phyloP scores from a whole-genome alignment of 306 rosid genomes.

The Acacia crassicarpa region DNA sequence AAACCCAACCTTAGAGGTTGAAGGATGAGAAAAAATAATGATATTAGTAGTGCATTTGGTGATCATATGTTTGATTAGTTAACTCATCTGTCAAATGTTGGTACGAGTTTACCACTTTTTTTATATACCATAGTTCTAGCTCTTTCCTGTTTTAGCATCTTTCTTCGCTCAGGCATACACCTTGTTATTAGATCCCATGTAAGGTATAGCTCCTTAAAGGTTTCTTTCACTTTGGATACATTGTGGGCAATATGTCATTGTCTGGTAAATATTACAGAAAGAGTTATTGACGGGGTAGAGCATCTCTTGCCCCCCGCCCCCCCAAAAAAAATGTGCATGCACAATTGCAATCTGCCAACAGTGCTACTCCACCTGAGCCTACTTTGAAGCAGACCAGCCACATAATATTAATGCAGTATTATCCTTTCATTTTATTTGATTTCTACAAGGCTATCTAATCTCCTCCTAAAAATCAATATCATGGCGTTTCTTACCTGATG shows the following conservation, averaged over 20 bases:
- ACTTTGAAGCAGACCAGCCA: background rate
- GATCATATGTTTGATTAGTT: background rate
- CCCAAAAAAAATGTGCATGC: too few species aligned
- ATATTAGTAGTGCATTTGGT: background rate
- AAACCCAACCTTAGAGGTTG: background rate
- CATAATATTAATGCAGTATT: background rate
- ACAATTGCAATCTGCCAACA: background rate
- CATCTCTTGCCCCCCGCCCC: too few species aligned
- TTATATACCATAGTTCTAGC: background rate
- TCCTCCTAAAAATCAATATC: background rate
- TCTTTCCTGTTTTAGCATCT: background rate
- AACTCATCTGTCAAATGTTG: background rate
- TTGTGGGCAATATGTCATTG: too few species aligned
- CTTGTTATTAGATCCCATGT: too few species aligned
- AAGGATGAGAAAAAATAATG: background rate
- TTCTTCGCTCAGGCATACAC: too few species aligned
- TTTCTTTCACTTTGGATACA: too few species aligned
- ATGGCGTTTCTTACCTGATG: constrained; percentile 2
- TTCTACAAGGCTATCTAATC: background rate
- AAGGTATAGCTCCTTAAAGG: too few species aligned
- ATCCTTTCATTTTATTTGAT: background rate
- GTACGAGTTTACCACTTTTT: background rate
- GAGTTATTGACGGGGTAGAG: too few species aligned
- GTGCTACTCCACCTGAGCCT: background rate
- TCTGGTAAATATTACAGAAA: too few species aligned